Evolutionary conservation across 2,329 filamentous ascomycete species (phyloP), one percentile per base, ranked within the genome.

Genomic region (Sporothrix pallida): DNA sequence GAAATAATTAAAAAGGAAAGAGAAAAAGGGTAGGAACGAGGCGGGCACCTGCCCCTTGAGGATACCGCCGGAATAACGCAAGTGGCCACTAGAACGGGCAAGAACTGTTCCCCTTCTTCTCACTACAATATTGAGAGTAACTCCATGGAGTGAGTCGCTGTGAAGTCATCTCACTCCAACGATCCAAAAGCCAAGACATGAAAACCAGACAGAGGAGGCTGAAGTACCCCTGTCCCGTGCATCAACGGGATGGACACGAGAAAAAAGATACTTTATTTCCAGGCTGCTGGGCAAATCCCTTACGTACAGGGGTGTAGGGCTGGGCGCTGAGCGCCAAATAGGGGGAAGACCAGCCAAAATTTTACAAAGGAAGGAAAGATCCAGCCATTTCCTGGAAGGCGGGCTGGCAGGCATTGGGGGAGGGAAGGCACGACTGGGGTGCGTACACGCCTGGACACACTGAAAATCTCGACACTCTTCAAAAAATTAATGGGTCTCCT

Each of bases 161-260:
- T 48, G 15, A 37, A 42, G 67, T 50, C n/a, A 68, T 68, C 5
- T 26, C 31, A n/a, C 37, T 23, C 60, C 60, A 63, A 68, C 37
- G 13, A 15, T 50, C 63, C 20, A 23, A 56, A 6, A 56, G 31
- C 48, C 48, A 70, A 56, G 67, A 56, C 31, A 15, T 9, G 48
- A 17, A 56, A 56, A 70, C 31, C 37, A 58, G 52, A 20, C 60
- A 48, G 42, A 46, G 52, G 50, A 48, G 54, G n/a, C 42, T 71
- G 54, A 50, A 71, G 46, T 17, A 20, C 70, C 69, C 70, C 56
- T 71, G 70, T 50, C 52, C 42, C 46, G 54, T 62, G 54, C 54
- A 37, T 62, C 13, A 58, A 71, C 37, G 54, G n/a, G 62, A 26
- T 26, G n/a, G 69, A 60, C 69, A 60, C 54, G 20, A 60, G 50